These are phyloP conservation scores for Corymbia calophylla DNA, from an alignment of 441 rosid species.

Conservation along the genomic window DNA sequence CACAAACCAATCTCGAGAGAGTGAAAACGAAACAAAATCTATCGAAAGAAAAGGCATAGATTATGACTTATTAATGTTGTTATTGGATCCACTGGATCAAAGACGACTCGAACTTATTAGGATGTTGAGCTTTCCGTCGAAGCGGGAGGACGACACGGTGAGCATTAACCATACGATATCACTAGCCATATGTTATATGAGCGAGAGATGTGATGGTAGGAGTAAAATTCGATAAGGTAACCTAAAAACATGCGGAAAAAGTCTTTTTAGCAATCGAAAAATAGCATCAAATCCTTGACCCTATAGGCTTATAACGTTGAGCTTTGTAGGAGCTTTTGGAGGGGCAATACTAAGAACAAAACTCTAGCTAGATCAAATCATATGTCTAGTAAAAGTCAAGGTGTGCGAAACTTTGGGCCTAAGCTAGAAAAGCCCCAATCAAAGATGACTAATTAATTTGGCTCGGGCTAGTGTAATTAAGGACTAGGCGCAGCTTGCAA, in stretches of 20 bases:
- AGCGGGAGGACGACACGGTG: conserved; percentile 15
- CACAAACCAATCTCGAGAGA: background rate
- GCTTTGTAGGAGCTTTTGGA: background rate
- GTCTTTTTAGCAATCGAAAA: background rate
- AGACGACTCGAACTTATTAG: conserved; percentile 9
- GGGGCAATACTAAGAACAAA: background rate
- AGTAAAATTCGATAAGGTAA: background rate
- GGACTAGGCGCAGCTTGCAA: background rate
- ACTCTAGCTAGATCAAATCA: background rate
- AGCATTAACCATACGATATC: background rate
- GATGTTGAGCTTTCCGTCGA: conserved; percentile 33
- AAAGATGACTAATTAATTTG: background rate
- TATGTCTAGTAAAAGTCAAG: background rate
- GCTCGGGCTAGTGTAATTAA: background rate
- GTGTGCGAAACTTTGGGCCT: background rate
- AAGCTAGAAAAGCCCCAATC: background rate
- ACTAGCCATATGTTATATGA: background rate
- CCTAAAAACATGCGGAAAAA: background rate
- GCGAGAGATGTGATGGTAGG: background rate
- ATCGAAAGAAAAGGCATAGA: background rate
- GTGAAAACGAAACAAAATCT: background rate
- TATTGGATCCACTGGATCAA: background rate
- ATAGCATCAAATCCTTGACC: background rate
- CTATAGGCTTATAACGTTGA: background rate
- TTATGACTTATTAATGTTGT: background rate